Conservation (phyloP, 257 asterid species). For the Eucommia ulmoides region DNA sequence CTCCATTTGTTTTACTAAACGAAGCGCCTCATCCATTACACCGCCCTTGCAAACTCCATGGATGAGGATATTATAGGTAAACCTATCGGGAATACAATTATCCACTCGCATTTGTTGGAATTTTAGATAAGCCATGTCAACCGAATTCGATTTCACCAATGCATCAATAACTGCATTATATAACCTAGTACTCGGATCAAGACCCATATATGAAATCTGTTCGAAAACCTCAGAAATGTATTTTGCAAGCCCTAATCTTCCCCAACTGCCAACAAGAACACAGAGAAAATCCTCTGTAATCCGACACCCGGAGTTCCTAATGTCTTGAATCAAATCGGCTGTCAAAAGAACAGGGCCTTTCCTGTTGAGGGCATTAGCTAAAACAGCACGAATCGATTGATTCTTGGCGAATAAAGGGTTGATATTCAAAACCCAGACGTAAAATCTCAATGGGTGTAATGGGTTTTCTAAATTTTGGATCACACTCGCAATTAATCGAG, state of each 20-base stretch:
- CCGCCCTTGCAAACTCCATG: conserved; percentile 92
- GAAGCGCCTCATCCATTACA: conserved; percentile 80
- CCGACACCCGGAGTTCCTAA: conserved; percentile 44
- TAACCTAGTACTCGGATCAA: conserved; percentile 64
- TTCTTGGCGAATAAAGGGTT: conserved; percentile 35
- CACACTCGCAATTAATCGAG: conserved; percentile 40
- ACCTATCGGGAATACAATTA: conserved; percentile 68
- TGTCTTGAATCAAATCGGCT: conserved; percentile 49
- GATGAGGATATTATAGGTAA: conserved; percentile 73
- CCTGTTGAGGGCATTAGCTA: conserved; percentile 48
- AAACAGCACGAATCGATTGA: conserved; percentile 37
- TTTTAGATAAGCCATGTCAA: conserved; percentile 87
- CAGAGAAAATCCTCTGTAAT: conserved; percentile 58
- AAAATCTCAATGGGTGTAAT: conserved; percentile 50
- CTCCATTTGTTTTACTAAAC: conserved; percentile 85
- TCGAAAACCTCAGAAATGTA: conserved; percentile 69
- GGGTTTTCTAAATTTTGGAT: conserved; percentile 73
- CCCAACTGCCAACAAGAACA: conserved; percentile 76
- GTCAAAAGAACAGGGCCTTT: conserved; percentile 78
- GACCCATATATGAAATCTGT: conserved; percentile 76
- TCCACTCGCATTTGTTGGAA: conserved; percentile 94
- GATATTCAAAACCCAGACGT: conserved; percentile 47
- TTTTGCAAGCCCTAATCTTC: conserved; percentile 78
- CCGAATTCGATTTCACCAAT: conserved; percentile 70
- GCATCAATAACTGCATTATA: conserved; percentile 88